Base-by-base conservation (phyloP, 371 early-diverging fungal genomes). In the Mucor piriformis region DNA sequence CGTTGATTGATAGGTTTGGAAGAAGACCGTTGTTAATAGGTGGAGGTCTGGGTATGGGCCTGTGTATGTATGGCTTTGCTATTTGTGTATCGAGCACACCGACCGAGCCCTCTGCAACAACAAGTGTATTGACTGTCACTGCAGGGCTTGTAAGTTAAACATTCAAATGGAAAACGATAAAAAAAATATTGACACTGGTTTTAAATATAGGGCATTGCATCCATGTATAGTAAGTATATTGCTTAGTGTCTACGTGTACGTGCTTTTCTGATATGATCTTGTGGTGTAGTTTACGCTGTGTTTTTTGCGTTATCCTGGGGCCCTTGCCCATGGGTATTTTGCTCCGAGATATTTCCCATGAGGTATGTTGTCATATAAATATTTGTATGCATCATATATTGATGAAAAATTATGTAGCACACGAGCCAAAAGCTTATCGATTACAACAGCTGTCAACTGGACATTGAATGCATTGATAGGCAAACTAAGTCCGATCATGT, bases 281-380 rank as follows among this genome's bases (percentile, higher is more conserved):
- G 11, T n/a, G n/a, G n/a, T 16, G 25, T 29, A 66, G 66, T 54
- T 0, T 74, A 59, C 54, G 69, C 75, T 10, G 40, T 69, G 12
- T 69, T 54, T 42, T 74, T 72, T 61, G 62, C 64, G 11, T 18
- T 74, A 8, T 74, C 75, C 0, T 74, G 75, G 75, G 75, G 75
- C 4, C 75, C 75, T 4, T 57, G 69, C 25, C 69, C 65, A 7
- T 74, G 75, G 75, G 46, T 74, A 15, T 69, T 82, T 59, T 83
- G 83, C 60, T 79, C 85, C 44, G 88, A 88, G 57, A 83, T 88
- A 69, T 86, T 63, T 44, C 75, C 75, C 13, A 71, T 60, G 56
- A 50, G 66, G 67, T 66, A 62, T n/a, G n/a, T n/a, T n/a, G n/a
- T n/a, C n/a, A n/a, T n/a, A n/a, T n/a, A n/a, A n/a, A n/a, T n/a